Base-by-base conservation (phyloP, 805 yeast species). In the Lipomyces oligophaga region DNA sequence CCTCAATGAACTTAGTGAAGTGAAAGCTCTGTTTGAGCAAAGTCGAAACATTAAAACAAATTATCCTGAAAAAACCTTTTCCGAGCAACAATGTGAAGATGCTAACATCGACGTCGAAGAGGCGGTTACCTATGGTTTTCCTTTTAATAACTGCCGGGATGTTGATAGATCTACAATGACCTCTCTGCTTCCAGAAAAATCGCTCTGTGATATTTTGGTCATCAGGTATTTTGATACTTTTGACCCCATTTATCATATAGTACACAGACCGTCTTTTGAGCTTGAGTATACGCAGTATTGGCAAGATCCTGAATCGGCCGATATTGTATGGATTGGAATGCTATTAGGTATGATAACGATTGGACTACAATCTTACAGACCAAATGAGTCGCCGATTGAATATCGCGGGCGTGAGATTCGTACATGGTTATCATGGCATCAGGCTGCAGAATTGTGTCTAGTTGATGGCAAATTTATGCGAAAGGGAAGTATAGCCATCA, bases 191-290 rank as follows among this genome's bases (percentile, higher is more conserved):
- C 67, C 67, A 1, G 34, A 50, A 13, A 35, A 51, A 21, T 48
- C 46, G 2, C 47, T 41, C 15, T 57, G 64, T 35, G 59, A 60
- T 20, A 31, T 49, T 5, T 47, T 64, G 18, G 47, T 64, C 13
- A 47, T 54, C 20, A 53, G 67, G 18, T 64, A 57, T 43, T 60
- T 62, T 45, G 58, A 52, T 8, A 47, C 52, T 18, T 47, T 64
- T 34, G 59, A 63, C 24, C 63, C 63, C 1, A 33, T 60, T 2
- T 41, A 58, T 24, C 59, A 58, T 30, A 38, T 64, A 13, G 40
- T 64, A 10, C 65, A 64, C 49, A 46, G 55, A 34, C 62, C 61
- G 7, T 43, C 59, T n/a, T 64, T 64, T 41, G 56, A 58, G 39
- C 44, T 37, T 19, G 51, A 53, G 26, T 63, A 59, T 39, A 51